Percentiles rank a stretch among this genome's conserved stretches.
Evolutionary conservation across 2,329 filamentous ascomycete species (phyloP).

Genomic region (Exophiala lecanii-corni): DNA sequence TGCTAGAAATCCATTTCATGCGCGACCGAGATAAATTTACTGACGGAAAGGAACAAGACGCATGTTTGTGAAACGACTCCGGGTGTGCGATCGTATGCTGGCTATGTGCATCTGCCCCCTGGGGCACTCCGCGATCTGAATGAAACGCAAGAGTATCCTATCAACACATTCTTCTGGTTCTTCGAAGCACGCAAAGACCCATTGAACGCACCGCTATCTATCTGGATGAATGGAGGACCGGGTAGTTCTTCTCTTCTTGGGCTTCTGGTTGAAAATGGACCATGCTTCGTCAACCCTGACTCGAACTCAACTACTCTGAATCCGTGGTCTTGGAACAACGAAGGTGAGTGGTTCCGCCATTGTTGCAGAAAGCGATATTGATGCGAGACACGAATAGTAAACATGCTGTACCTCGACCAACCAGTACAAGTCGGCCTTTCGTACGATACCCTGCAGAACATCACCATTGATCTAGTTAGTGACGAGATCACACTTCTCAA

Average conservation of each 20-base stretch:
- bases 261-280: conserved; percentile 47
- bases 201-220: conserved; percentile 51
- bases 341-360: conserved; percentile 50
- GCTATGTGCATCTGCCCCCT: conserved; percentile 55
- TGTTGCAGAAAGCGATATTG: not conserved
- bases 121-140: conserved; percentile 35
- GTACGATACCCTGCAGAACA: conserved; percentile 44
- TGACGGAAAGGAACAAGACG: conserved; percentile 35
- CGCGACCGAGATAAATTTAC: no score
- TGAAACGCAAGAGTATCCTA: conserved; percentile 49
- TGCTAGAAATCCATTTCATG: conserved; percentile 21
- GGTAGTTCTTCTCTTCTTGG: conserved; percentile 57
- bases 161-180: conserved; percentile 65
- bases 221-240: conserved; percentile 62
- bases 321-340: conserved; percentile 59
- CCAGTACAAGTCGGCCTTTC: conserved; percentile 56
- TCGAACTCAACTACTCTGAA: conserved; percentile 51
- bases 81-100: conserved; percentile 53
- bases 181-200: conserved; percentile 54
- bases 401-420: conserved; percentile 61
- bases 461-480: conserved; percentile 33
- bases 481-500: conserved; percentile 27
- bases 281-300: conserved; percentile 50
- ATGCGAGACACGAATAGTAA: no score
- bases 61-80: conserved; percentile 54